phyloP scores from a whole-genome alignment of 2,329 filamentous ascomycete genomes.

The Penicillium rolfsii region DNA sequence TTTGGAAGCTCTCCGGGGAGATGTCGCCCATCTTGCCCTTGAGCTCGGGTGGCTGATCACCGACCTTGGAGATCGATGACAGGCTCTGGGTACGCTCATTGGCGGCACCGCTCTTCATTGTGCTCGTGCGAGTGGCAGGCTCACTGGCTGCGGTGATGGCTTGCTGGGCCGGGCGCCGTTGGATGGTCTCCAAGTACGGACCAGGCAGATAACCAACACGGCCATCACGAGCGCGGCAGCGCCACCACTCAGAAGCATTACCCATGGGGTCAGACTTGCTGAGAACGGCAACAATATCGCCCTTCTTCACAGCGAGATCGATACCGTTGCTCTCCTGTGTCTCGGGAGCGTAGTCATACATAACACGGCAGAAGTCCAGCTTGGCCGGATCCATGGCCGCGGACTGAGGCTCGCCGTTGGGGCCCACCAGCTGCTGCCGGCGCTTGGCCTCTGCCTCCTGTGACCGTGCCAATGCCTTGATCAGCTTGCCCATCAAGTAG shows the following conservation, averaged over 20 bases:
- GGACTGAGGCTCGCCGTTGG: conserved; percentile 51
- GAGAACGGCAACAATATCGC: conserved; percentile 91
- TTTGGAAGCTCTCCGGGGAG: conserved; percentile 70
- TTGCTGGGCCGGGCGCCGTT: conserved; percentile 54
- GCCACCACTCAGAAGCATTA: conserved; percentile 95
- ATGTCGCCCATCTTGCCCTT: conserved; percentile 67
- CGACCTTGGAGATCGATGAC: conserved; percentile 31
- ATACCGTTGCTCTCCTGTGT: conserved; percentile 66
- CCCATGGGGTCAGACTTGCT: conserved; percentile 91
- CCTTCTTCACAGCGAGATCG: conserved; percentile 90
- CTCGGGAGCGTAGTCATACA: conserved; percentile 92
- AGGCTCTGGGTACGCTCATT: conserved; percentile 39
- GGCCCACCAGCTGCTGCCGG: conserved; percentile 56
- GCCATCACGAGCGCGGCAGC: conserved; percentile 86
- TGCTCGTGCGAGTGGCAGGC: conserved; percentile 56
- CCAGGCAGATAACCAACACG: conserved; percentile 88
- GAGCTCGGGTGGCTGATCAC: conserved; percentile 53
- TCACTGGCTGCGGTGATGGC: conserved; percentile 47
- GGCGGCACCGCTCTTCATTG: conserved; percentile 49
- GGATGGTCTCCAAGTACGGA: conserved; percentile 81
- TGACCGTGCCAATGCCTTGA: conserved; percentile 77
- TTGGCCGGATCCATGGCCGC: conserved; percentile 77
- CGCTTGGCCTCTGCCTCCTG: conserved; percentile 74
- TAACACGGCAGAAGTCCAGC: conserved; percentile 91
- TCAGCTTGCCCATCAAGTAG: conserved; percentile 96